Evolutionary conservation across 345 rosid genomes (phyloP).

Genomic region (Syzygium grande): DNA sequence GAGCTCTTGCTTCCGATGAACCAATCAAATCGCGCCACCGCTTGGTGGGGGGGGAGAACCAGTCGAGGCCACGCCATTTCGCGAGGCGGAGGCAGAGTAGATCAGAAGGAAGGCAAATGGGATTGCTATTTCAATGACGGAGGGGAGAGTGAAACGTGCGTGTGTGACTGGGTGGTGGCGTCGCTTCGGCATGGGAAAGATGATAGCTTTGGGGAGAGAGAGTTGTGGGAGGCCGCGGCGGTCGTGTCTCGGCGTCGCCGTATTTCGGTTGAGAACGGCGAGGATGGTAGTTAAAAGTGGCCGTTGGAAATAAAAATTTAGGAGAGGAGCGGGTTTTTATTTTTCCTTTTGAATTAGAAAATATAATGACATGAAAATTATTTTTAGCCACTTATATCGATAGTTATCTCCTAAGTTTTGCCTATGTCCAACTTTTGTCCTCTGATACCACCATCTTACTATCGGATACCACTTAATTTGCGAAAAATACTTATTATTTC

Average conservation of each 20-base stretch:
- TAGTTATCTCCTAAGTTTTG: not conserved
- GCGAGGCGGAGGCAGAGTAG: conserved; percentile 9
- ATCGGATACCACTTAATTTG: not conserved
- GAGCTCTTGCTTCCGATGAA: too few species aligned
- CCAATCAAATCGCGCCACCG: conserved; percentile 14
- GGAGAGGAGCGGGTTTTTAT: not conserved
- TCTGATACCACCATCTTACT: not conserved
- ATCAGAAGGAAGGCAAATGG: not conserved
- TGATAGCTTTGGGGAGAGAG: not conserved
- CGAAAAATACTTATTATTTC: not conserved
- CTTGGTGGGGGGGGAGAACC: not conserved
- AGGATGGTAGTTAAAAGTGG: not conserved
- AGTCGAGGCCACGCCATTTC: conserved; percentile 2
- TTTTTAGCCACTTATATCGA: not conserved
- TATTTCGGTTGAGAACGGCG: not conserved
- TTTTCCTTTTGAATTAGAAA: not conserved
- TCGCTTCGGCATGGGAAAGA: not conserved
- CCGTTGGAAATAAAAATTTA: not conserved
- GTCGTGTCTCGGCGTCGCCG: not conserved
- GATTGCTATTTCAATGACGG: not conserved
- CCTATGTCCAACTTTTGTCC: not conserved
- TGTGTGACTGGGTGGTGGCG: not conserved
- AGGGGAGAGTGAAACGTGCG: not conserved
- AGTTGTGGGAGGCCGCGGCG: not conserved
- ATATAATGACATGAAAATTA: not conserved